Evolutionary conservation across 208 protist species (phyloP).

Genomic region (Porcisia deanei): DNA sequence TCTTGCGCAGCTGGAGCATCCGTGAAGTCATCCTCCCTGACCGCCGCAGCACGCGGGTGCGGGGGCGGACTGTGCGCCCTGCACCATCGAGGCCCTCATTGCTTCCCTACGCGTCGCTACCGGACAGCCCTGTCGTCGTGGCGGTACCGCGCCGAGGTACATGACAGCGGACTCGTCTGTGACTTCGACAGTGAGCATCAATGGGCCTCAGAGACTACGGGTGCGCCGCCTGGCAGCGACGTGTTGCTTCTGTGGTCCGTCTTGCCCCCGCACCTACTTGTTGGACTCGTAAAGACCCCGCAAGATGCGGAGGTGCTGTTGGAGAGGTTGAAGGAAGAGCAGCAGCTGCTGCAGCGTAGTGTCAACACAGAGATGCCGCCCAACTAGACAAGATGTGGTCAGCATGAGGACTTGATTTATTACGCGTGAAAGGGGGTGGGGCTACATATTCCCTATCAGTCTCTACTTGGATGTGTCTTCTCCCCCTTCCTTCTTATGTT

Average conservation of each 20-base stretch:
- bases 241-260: conserved; percentile 22
- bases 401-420: background rate
- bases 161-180: background rate
- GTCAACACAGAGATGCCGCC: background rate
- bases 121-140: conserved; percentile 1
- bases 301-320: conserved; percentile 36
- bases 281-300: conserved; percentile 24
- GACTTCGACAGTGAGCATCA: background rate
- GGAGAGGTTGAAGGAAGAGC: conserved; percentile 28
- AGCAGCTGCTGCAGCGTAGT: background rate
- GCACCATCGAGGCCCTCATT: conserved; percentile 4
- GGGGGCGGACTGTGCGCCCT: background rate
- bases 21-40: background rate
- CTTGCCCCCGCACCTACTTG: conserved; percentile 19
- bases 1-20: background rate
- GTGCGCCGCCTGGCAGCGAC: background rate
- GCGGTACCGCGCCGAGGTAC: background rate
- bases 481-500: too few relatives aligned
- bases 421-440: background rate
- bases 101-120: conserved; percentile 4
- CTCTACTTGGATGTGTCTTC: background rate
- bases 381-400: background rate
- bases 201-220: background rate
- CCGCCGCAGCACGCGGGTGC: background rate
- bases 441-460: background rate